phyloP scores from a whole-genome alignment of 2,329 filamentous ascomycete genomes.

The Lecanicillium sp. region DNA sequence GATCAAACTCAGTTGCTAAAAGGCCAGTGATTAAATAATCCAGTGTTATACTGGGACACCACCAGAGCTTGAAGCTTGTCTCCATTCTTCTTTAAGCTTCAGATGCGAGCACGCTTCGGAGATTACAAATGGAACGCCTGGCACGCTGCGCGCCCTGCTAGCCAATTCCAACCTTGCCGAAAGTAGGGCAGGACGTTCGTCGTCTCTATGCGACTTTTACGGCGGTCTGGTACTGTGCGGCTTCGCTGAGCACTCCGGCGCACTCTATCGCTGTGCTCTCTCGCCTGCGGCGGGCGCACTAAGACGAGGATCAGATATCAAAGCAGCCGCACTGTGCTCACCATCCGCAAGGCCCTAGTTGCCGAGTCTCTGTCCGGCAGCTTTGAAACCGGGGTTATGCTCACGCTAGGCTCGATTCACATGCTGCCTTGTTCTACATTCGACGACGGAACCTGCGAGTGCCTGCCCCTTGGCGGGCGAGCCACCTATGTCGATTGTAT shows the following conservation, averaged over 20 bases:
- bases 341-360: not conserved
- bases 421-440: not conserved
- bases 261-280: not conserved
- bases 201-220: not conserved
- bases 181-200: not conserved
- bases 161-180: not conserved
- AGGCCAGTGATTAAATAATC: not conserved
- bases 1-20: slow-evolving; percentile 8
- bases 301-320: not conserved
- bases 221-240: not conserved
- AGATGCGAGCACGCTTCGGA: slow-evolving; percentile 1
- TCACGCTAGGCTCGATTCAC: slow-evolving; percentile 7
- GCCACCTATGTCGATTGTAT: too few species aligned
- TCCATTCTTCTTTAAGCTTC: not conserved
- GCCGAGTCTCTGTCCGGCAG: not conserved
- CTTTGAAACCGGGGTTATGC: slow-evolving; percentile 1
- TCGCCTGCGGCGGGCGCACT: not conserved
- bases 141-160: not conserved
- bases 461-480: not conserved
- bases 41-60: not conserved
- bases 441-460: slow-evolving; percentile 3
- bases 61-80: not conserved
- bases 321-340: not conserved
- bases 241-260: not conserved
- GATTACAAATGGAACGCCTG: not conserved